These are phyloP conservation scores for Solioccasus polychromus DNA, from an alignment of 768 basidiomycete species.

Conservation along the genomic window DNA sequence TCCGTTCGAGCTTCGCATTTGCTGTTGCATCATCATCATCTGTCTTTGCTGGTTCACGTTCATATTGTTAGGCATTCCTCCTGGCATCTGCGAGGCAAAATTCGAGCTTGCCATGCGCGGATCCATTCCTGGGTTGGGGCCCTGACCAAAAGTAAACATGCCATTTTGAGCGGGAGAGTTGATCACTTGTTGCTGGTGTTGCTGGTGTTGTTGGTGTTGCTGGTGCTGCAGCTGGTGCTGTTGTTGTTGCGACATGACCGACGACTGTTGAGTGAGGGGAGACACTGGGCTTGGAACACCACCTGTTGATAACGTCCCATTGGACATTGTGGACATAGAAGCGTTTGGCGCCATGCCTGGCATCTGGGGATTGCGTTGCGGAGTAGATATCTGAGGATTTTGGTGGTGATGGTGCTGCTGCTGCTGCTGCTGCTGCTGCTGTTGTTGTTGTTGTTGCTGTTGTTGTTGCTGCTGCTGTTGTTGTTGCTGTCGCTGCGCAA, in stretches of 20 bases:
- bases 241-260: conserved; percentile 28
- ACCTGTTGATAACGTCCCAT: conserved; percentile 20
- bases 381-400: conserved; percentile 20
- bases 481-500: conserved; percentile 31
- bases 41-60: conserved; percentile 45
- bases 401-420: conserved; percentile 32
- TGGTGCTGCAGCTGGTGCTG: conserved; percentile 29
- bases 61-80: conserved; percentile 26
- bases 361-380: conserved; percentile 30
- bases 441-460: conserved; percentile 33
- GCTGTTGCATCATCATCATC: conserved; percentile 40
- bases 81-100: conserved; percentile 29
- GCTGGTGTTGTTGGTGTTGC: conserved; percentile 26
- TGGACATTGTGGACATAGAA: conserved; percentile 25
- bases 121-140: conserved; percentile 27
- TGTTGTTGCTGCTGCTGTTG: too few species aligned
- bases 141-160: conserved; percentile 31
- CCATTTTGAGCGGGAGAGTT: conserved; percentile 29
- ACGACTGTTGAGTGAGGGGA: conserved; percentile 28
- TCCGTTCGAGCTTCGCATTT: conserved; percentile 27
- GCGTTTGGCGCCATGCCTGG: conserved; percentile 28
- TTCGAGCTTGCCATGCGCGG: conserved; percentile 30
- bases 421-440: too few species aligned
- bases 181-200: conserved; percentile 26
- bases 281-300: conserved; percentile 30